Evolutionary conservation across 495 filamentous ascomycete genomes (phyloP).

Genomic region (Talaromyces wortmannii): DNA sequence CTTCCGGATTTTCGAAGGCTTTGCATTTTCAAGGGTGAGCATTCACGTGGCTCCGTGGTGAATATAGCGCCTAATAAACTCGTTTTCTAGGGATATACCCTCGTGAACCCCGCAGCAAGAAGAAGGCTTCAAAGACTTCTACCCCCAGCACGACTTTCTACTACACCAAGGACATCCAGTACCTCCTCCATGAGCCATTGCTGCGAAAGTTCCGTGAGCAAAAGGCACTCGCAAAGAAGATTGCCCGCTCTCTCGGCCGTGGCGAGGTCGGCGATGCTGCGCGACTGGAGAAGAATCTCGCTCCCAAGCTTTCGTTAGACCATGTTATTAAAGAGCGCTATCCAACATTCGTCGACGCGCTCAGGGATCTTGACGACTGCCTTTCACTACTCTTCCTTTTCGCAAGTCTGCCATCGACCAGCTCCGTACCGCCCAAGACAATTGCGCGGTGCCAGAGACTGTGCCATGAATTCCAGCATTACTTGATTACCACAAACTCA

Average conservation of each 20-base stretch:
- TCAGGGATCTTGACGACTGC: constrained; percentile 94
- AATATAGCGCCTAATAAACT: neutral
- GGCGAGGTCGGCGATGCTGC: constrained; percentile 84
- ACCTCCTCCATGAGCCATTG: constrained; percentile 94
- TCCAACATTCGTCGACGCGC: constrained; percentile 90
- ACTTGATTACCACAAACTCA: constrained; percentile 83
- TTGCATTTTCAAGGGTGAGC: constrained; percentile 90
- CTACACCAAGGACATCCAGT: constrained; percentile 98
- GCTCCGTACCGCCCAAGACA: constrained; percentile 83
- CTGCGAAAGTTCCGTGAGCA: constrained; percentile 94
- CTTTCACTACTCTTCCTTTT: constrained; percentile 96
- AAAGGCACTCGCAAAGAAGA: constrained; percentile 94
- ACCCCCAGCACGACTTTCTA: constrained; percentile 94
- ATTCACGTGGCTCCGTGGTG: neutral
- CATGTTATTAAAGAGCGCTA: constrained; percentile 98
- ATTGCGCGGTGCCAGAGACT: constrained; percentile 87
- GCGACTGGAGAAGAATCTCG: constrained; percentile 76
- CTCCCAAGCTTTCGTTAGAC: constrained; percentile 80
- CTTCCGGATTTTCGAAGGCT: constrained; percentile 94
- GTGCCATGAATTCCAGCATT: constrained; percentile 93
- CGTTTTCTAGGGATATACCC: constrained; percentile 73
- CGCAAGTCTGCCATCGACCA: constrained; percentile 86
- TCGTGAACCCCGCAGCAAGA: constrained; percentile 90
- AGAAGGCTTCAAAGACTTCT: constrained; percentile 87
- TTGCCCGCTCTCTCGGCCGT: constrained; percentile 79